Evolutionary conservation across 139 green algal species (phyloP).

Genomic region (Tetradesmus obliquus): DNA sequence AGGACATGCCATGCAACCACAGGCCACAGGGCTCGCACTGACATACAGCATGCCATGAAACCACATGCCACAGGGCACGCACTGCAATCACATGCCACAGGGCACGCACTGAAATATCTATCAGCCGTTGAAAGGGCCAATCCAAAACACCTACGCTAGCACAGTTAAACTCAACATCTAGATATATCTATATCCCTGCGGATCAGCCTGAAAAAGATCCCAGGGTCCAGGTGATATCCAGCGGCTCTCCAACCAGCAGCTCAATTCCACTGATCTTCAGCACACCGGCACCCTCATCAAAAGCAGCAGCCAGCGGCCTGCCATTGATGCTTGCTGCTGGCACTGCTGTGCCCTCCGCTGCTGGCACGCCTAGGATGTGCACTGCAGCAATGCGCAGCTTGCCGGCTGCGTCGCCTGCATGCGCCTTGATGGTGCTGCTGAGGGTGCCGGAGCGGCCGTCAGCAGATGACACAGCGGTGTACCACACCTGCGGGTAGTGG

Average conservation of each 20-base stretch:
- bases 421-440: constrained; percentile 18
- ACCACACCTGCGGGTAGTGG: constrained; percentile 26
- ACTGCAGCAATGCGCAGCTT: constrained; percentile 23
- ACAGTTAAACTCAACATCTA: neutral
- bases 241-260: neutral
- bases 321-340: neutral
- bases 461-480: constrained; percentile 12
- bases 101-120: neutral
- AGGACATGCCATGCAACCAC: too few relatives aligned
- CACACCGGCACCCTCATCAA: neutral
- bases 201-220: neutral
- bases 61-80: neutral
- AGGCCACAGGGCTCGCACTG: too few relatives aligned
- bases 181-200: neutral
- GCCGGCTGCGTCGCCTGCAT: constrained; percentile 1
- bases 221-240: neutral
- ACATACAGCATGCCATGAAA: too few relatives aligned
- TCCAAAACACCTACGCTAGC: neutral
- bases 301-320: neutral
- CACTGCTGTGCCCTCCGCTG: neutral
- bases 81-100: neutral
- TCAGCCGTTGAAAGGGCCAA: too few relatives aligned
- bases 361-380: constrained; percentile 31
- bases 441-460: neutral
- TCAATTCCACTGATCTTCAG: neutral